Evolutionary conservation across 2,329 filamentous ascomycete species (phyloP), one percentile per base, ranked within the genome.

Genomic region (Neophaeococcomyces aloes): DNA sequence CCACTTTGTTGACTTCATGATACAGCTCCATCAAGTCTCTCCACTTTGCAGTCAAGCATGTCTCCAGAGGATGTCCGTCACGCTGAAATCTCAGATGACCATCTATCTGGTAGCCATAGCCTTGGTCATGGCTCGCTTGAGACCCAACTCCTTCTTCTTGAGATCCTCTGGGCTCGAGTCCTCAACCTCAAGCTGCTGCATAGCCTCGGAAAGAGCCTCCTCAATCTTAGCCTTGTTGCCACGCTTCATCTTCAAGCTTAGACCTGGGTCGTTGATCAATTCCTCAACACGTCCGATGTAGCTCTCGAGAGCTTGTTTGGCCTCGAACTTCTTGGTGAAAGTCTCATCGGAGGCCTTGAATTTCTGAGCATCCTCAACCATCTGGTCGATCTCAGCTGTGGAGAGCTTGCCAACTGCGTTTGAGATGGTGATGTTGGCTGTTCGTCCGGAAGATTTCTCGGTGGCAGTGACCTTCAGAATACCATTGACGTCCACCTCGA

Each of bases 211-310:
- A 59, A 98, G 85, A 57, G 87, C 85, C 64, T 83, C 81, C 80
- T 98, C 91, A 56, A 98, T 95, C 83, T 94, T 96, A 72, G 95
- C 88, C 83, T 94, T 94, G 78, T 94, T 88, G 67, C 86, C 87
- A 61, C 89, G 87, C 86, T 96, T 96, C 65, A 98, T 78, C 80
- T 94, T 95, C 64, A 96, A 78, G 53, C 86, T 91, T 72, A 94
- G 83, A 35, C 83, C 86, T 48, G 91, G 91, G 75, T 98, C 91
- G 35, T 86, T 94, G 67, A 96, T 80, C 61, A 98, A 94, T 76
- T 98, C 91, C 79, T 98, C 91, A 53, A 96, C 89, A 65, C 89
- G 86, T 66, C 84, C 82, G 68, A 98, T 95, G 79, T 98, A 98
- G 40, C 86, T 89, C 78, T 98, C 91, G 56, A 98, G 85, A 74